Percentiles rank a stretch among this genome's conserved stretches.
phyloP scores from a whole-genome alignment of 805 yeast species.

The Maudiozyma bulderi region DNA sequence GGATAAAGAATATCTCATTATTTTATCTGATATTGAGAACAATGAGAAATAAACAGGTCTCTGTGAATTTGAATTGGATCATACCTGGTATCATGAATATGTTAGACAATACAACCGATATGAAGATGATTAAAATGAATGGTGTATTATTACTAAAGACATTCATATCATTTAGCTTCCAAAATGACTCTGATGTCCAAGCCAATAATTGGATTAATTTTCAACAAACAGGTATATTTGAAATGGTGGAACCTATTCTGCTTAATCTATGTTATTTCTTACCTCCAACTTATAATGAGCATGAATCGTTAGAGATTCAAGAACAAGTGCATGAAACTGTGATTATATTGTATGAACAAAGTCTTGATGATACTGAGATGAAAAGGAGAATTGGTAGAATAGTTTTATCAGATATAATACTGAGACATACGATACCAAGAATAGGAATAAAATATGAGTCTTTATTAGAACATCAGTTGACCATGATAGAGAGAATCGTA shows the following conservation, averaged over 20 bases:
- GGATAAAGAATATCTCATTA: conserved; percentile 18
- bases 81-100: conserved; percentile 27
- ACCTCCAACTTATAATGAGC: conserved; percentile 20
- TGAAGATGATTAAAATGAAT: conserved; percentile 15
- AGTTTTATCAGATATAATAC: conserved; percentile 16
- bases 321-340: conserved; percentile 16
- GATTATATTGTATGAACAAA: conserved; percentile 10
- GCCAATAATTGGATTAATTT: conserved; percentile 17
- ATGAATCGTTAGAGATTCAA: conserved; percentile 12
- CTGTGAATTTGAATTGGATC: conserved; percentile 27
- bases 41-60: conserved; percentile 13
- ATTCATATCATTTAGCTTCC: conserved; percentile 13
- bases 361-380: conserved; percentile 5
- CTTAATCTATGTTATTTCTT: conserved; percentile 19
- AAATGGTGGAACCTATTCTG: conserved; percentile 19
- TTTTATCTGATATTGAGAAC: conserved; percentile 15
- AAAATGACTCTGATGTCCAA: neutral
- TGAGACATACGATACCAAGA: conserved; percentile 23
- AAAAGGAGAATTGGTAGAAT: conserved; percentile 5
- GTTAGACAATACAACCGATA: conserved; percentile 23
- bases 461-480: conserved; percentile 11
- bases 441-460: conserved; percentile 14
- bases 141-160: conserved; percentile 18
- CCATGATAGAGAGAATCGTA: neutral
- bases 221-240: conserved; percentile 18